Percentiles rank a stretch among this genome's conserved stretches.
Evolutionary conservation across 1,284 basidiomycete species (phyloP).

Genomic region (Puccinia hordei): DNA sequence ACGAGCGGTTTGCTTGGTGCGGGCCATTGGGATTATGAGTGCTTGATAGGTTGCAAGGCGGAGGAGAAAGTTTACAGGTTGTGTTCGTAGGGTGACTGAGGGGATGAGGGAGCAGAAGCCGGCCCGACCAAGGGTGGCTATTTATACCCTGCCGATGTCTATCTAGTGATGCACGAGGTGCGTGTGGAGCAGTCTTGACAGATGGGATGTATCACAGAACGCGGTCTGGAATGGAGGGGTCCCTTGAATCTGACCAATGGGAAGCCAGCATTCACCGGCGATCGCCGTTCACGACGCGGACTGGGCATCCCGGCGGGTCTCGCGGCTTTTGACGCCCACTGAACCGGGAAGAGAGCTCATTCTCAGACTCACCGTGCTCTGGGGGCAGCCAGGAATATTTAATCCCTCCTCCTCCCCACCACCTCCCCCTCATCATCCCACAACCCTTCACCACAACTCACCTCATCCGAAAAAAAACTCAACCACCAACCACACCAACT

Average conservation of each 20-base stretch:
- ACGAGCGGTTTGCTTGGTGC: conserved; percentile 67
- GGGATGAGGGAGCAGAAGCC: not conserved
- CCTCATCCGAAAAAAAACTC: too few relatives aligned
- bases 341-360: too few relatives aligned
- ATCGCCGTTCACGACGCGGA: not conserved
- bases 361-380: too few relatives aligned
- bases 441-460: too few relatives aligned
- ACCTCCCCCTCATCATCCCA: not conserved
- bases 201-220: not conserved
- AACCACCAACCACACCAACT: too few relatives aligned
- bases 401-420: too few relatives aligned
- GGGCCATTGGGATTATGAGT: conserved; percentile 31
- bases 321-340: too few relatives aligned
- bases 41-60: not conserved
- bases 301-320: too few relatives aligned
- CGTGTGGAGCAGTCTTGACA: not conserved
- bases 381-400: too few relatives aligned
- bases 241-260: conserved; percentile 15
- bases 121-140: not conserved
- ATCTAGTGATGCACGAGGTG: too few relatives aligned
- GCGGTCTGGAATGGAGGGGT: not conserved
- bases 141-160: not conserved
- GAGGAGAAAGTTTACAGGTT: too few relatives aligned
- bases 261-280: conserved; percentile 10
- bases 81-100: too few relatives aligned